Base-by-base conservation (phyloP, 139 green algal genomes). In the Haematococcus sp. region DNA sequence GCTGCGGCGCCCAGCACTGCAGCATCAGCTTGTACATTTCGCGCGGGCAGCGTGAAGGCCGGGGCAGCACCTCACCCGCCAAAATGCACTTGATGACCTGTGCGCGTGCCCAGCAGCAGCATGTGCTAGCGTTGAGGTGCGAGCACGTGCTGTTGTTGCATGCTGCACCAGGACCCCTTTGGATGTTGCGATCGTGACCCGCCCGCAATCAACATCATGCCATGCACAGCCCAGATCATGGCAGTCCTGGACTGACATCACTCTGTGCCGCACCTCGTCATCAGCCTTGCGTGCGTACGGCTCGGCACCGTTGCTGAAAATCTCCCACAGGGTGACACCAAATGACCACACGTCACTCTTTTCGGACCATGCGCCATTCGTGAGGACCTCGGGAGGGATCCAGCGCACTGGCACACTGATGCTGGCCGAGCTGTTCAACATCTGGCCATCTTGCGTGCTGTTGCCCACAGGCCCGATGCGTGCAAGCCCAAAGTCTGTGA, bases 281-380 rank as follows among this genome's bases (percentile, higher is more conserved):
- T 87, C 67, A 1, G 20, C 54, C 4, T 49, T 63, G 31, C 35
- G 44, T 2, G 81, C 78, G 63, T 87, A 90, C 1, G 84, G 84
- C 79, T 87, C 82, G 7, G 44, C 63, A 7, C 82, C 81, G 44
- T 86, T 81, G 77, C 46, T 78, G 70, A 88, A 88, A 1, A 90
- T 81, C 71, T 90, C 85, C 85, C 85, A 90, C 60, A 85, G 64
- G 0, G 79, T 83, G 7, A 88, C 64, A 17, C 82, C 85, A 71
- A 84, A 90, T 25, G 85, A 81, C 71, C 79, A 90, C 46, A 90
- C 79, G 35, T 87, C 82, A 58, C 73, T 81, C 74, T 84, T 84
- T 27, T 84, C 73, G 16, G 75, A 73, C 68, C 75, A 79, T 54
- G 64, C 55, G 4, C 54, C 40, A 71, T 44, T 80, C 61, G 5